Base-by-base conservation (phyloP, 2,329 filamentous ascomycete species). In the Epichloe hybrida region DNA sequence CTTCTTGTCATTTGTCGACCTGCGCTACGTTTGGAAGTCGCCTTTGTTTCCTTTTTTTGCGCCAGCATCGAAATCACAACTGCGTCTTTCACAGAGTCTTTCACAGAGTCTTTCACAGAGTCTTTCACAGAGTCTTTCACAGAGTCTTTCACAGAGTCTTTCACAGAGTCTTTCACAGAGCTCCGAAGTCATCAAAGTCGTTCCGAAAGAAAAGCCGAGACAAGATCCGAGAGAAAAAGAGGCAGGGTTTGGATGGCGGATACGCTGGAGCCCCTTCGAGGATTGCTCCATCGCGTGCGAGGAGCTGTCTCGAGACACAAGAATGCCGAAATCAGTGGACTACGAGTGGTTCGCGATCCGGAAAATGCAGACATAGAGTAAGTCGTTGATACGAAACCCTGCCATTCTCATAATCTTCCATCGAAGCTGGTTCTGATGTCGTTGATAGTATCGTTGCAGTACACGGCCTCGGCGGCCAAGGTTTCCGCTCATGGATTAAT, bases 381-480 rank as follows among this genome's bases (percentile, higher is more conserved):
- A 23, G 58, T 20, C 13, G 3, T 35, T 43, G 9, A 9, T n/a
- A 20, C 12, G 15, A 27, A 20, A 23, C 35, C 3, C 11, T 8
- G 17, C 35, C 12, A 15, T 27, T 21, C 17, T 23, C 5, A 9
- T 4, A 31, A 31, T 23, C 4, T 7, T 17, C 37, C 37, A 8
- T 15, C 13, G 12, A 35, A 12, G 36, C 23, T 35, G 8, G n/a
- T 15, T 5, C 44, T 51, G 17, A 51, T 12, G 37, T 43, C n/a
- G 8, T 23, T 23, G n/a, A 23, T 20, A 62, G 60, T 53, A 60
- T 62, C 42, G 60, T 62, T 31, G 60, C 59, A 21, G 58, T 61
- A 39, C 59, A 62, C 44, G 58, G 59, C 39, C 57, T 62, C 15
- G 58, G 58, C 7, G 56, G 54, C 23, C 55, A 60, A 37, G 60